Percentiles rank a stretch among this genome's conserved stretches.
Evolutionary conservation across 768 basidiomycete genomes (phyloP).

Genomic region (Roridomyces roridus): DNA sequence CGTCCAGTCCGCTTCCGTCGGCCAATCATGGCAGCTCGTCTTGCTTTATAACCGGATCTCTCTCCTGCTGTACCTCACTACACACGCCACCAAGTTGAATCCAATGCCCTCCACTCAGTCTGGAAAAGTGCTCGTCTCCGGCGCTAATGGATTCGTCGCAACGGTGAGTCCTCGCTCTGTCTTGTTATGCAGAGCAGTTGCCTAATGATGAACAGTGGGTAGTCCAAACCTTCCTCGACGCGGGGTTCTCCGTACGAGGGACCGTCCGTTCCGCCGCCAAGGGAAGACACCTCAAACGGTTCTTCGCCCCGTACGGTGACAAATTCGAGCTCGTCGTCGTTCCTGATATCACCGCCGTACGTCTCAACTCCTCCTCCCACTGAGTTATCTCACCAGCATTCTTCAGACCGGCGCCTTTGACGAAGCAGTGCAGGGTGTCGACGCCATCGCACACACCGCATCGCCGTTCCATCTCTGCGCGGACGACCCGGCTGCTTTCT

Average conservation of each 20-base stretch:
- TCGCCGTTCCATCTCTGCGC: constrained; percentile 61
- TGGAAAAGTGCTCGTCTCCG: too few relatives aligned
- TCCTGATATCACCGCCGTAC: constrained; percentile 59
- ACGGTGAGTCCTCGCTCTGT: constrained; percentile 16
- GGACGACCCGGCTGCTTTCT: constrained; percentile 46
- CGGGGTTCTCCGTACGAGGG: constrained; percentile 66
- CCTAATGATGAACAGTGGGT: constrained; percentile 43
- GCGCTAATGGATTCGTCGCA: constrained; percentile 68
- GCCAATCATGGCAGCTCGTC: too few relatives aligned
- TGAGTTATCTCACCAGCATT: constrained; percentile 59
- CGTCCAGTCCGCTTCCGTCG: too few relatives aligned
- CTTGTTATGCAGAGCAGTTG: background rate
- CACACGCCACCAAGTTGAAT: too few relatives aligned
- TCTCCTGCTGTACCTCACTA: too few relatives aligned
- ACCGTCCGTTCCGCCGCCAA: constrained; percentile 69
- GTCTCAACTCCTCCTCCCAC: too few relatives aligned
- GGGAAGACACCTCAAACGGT: constrained; percentile 57
- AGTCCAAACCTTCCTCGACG: constrained; percentile 57
- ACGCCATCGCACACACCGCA: constrained; percentile 72
- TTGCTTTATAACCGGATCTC: too few relatives aligned
- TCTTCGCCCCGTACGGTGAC: constrained; percentile 60
- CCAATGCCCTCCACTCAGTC: too few relatives aligned
- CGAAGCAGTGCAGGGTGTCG: constrained; percentile 76
- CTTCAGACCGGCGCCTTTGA: constrained; percentile 72
- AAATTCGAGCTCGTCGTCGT: constrained; percentile 72